These are phyloP conservation scores for Lentinula detonsa DNA, from an alignment of 768 basidiomycete genomes.

Conservation along the genomic window DNA sequence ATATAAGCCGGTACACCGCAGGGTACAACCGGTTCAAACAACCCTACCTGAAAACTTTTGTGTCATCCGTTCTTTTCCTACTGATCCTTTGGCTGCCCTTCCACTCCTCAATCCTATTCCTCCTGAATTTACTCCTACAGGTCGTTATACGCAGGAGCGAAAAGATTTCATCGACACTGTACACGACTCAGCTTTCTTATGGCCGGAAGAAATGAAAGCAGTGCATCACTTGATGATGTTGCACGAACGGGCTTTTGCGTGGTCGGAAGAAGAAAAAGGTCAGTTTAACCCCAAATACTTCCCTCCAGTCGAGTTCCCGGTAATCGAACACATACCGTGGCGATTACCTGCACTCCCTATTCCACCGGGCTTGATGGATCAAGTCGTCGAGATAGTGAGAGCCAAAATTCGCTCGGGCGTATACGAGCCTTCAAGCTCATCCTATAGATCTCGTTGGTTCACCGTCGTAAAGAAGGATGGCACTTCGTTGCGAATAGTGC, in stretches of 20 bases:
- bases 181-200: conserved; percentile 15
- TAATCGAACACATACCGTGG: too few relatives aligned
- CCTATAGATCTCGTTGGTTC: background rate
- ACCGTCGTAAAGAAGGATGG: conserved; percentile 7
- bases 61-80: conserved; percentile 3
- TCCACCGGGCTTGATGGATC: conserved; percentile 18
- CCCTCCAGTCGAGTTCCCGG: conserved; percentile 12
- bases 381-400: conserved; percentile 25
- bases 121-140: conserved; percentile 15
- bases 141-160: conserved; percentile 15
- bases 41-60: conserved; percentile 12
- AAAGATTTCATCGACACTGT: conserved; percentile 15
- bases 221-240: conserved; percentile 14
- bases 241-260: conserved; percentile 22
- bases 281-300: conserved; percentile 14
- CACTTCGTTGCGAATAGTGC: conserved; percentile 13
- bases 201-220: conserved; percentile 22
- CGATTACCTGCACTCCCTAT: conserved; percentile 1
- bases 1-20: conserved; percentile 16
- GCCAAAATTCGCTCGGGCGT: conserved; percentile 20
- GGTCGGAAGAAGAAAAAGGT: conserved; percentile 23
- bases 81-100: conserved; percentile 19
- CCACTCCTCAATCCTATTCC: conserved; percentile 14
- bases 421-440: background rate
- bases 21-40: conserved; percentile 11